Percentiles rank a stretch among this genome's conserved stretches.
Evolutionary conservation across 768 basidiomycete species (phyloP).

Genomic region (Rhodotorula taiwanensis): DNA sequence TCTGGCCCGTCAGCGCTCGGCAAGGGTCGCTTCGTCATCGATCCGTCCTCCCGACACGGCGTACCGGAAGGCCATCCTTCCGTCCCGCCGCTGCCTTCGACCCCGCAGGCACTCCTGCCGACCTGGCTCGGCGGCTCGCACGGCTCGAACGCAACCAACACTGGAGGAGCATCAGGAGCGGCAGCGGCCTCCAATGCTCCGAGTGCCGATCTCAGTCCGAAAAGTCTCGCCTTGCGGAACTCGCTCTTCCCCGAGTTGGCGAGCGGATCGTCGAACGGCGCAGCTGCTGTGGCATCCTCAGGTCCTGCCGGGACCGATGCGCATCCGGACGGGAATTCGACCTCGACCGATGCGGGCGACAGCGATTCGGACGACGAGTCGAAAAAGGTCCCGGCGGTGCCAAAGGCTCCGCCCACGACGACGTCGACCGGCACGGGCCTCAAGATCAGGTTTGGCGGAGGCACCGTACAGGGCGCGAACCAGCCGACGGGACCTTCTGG

Average conservation of each 20-base stretch:
- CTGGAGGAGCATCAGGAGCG: background rate
- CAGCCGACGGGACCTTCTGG: background rate
- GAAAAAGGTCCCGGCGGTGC: background rate
- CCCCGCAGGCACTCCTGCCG: slow-evolving; percentile 18
- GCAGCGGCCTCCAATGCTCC: background rate
- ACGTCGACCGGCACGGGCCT: background rate
- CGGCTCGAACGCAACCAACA: background rate
- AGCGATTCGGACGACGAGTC: slow-evolving; percentile 13
- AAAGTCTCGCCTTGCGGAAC: slow-evolving; percentile 27
- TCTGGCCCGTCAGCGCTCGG: background rate
- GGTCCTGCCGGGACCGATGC: background rate
- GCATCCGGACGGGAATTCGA: slow-evolving; percentile 13
- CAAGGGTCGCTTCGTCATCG: slow-evolving; percentile 22
- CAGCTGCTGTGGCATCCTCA: background rate
- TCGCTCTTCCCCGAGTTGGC: slow-evolving; percentile 36
- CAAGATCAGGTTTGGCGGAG: slow-evolving; percentile 26
- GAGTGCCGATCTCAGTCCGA: slow-evolving; percentile 9
- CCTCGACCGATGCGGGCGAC: slow-evolving; percentile 26
- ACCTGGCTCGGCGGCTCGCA: background rate
- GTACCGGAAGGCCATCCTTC: slow-evolving; percentile 31
- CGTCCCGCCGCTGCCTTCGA: slow-evolving; percentile 39
- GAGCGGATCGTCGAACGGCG: background rate
- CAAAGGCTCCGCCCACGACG: background rate
- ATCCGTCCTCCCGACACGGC: slow-evolving; percentile 25
- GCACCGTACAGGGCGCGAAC: background rate